These are phyloP conservation scores for Russula abietina DNA, from an alignment of 768 basidiomycete genomes.

Conservation along the genomic window DNA sequence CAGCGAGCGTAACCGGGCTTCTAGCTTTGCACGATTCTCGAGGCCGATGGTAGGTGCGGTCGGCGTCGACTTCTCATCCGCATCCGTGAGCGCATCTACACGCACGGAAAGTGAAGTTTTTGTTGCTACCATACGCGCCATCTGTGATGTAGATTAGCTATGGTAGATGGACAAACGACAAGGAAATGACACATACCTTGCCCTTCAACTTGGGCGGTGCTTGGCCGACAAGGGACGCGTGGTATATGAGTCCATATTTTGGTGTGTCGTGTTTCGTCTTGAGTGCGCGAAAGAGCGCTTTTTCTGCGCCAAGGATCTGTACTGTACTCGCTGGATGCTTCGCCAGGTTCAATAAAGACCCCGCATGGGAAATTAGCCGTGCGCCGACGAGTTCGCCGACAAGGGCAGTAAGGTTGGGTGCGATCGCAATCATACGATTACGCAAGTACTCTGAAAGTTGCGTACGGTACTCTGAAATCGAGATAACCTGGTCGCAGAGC, in stretches of 20 bases:
- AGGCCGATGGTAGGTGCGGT: constrained; percentile 82
- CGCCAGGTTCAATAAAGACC: constrained; percentile 60
- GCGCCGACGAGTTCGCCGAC: constrained; percentile 77
- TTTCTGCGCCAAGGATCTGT: constrained; percentile 72
- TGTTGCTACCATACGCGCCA: constrained; percentile 99
- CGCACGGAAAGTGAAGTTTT: constrained; percentile 97
- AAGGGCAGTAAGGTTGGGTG: constrained; percentile 88
- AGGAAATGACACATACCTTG: constrained; percentile 48
- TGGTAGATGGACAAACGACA: neutral
- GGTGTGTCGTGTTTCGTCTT: constrained; percentile 93
- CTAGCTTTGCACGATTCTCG: constrained; percentile 91
- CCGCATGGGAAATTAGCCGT: constrained; percentile 67
- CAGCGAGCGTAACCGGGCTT: constrained; percentile 84
- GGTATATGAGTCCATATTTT: constrained; percentile 99
- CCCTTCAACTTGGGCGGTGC: constrained; percentile 98
- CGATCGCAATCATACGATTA: constrained; percentile 97
- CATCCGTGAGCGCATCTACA: constrained; percentile 92
- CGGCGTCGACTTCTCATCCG: constrained; percentile 82
- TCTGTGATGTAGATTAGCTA: constrained; percentile 39
- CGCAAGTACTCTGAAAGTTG: constrained; percentile 95
- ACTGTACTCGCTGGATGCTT: constrained; percentile 78
- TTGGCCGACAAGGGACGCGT: constrained; percentile 94
- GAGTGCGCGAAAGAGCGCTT: constrained; percentile 68
- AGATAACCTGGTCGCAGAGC: constrained; percentile 96
- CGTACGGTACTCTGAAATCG: constrained; percentile 89